phyloP scores from a whole-genome alignment of 192 early-diverging fungal genomes.

The Entomortierella lignicola region DNA sequence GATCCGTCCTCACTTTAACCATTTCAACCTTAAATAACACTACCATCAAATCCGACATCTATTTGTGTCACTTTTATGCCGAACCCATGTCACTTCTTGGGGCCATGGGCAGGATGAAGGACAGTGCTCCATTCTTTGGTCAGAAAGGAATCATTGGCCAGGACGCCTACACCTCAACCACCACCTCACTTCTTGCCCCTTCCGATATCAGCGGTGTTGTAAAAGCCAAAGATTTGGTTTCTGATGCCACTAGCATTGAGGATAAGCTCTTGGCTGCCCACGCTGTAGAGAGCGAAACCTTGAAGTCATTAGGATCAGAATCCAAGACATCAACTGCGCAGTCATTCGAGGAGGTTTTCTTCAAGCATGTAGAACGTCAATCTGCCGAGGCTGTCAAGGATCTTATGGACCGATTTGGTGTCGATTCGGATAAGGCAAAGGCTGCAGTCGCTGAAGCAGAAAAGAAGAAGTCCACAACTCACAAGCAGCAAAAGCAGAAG shows the following conservation, averaged over 20 bases:
- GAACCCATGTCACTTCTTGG: slow-evolving; percentile 64
- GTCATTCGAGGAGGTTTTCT: slow-evolving; percentile 52
- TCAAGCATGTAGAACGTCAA: slow-evolving; percentile 37
- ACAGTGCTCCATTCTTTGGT: slow-evolving; percentile 47
- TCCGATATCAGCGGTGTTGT: slow-evolving; percentile 11
- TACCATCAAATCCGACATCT: slow-evolving; percentile 56
- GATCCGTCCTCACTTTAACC: slow-evolving; percentile 56
- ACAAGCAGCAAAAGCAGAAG: slow-evolving; percentile 2
- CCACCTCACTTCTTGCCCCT: slow-evolving; percentile 24
- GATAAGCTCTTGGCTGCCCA: slow-evolving; percentile 30
- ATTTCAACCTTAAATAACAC: slow-evolving; percentile 36
- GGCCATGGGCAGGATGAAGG: slow-evolving; percentile 62
- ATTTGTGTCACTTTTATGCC: slow-evolving; percentile 57
- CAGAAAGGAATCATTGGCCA: slow-evolving; percentile 22
- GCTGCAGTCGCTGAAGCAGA: slow-evolving; percentile 3
- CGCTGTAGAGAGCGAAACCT: slow-evolving; percentile 19
- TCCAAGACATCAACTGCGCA: slow-evolving; percentile 18
- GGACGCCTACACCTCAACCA: slow-evolving; percentile 40
- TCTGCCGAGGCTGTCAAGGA: slow-evolving; percentile 21
- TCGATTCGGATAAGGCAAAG: slow-evolving; percentile 14
- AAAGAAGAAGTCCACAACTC: not conserved
- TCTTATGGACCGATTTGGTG: slow-evolving; percentile 9
- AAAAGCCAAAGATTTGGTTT: slow-evolving; percentile 12
- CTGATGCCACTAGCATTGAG: slow-evolving; percentile 15
- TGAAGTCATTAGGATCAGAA: slow-evolving; percentile 28